Percentiles rank a stretch among this genome's conserved stretches.
phyloP scores from a whole-genome alignment of 176 grass and related monocot species.

The Zea luxurians region DNA sequence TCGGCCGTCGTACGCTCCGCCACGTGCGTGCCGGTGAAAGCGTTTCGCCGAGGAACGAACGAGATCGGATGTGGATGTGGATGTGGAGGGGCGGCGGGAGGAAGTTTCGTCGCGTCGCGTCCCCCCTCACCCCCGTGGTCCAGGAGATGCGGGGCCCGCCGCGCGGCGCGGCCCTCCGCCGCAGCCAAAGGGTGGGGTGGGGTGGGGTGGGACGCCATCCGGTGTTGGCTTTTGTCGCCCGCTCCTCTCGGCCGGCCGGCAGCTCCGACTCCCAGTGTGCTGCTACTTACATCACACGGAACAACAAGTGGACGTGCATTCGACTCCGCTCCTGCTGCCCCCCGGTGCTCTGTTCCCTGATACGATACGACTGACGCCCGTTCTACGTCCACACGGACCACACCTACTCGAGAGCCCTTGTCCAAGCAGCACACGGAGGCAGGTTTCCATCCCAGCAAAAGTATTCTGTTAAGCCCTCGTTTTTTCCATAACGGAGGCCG shows the following conservation, averaged over 20 bases:
- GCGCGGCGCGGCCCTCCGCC: not conserved
- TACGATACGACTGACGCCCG: too few species aligned
- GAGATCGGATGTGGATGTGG: not conserved
- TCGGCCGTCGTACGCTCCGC: not conserved
- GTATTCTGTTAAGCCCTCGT: not conserved
- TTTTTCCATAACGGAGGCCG: too few species aligned
- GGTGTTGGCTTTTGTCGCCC: not conserved
- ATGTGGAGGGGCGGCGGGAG: too few species aligned
- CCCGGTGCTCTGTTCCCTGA: too few species aligned
- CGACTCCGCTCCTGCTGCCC: not conserved
- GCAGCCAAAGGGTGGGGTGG: not conserved
- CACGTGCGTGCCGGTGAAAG: not conserved
- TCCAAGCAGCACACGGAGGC: not conserved
- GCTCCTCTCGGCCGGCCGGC: not conserved
- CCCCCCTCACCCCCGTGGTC: not conserved
- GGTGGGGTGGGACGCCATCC: not conserved
- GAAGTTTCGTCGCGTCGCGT: slow-evolving; percentile 17
- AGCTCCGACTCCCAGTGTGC: not conserved
- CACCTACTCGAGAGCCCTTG: too few species aligned
- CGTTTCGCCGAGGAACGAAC: not conserved
- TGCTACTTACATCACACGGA: too few species aligned
- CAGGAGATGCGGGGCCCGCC: not conserved
- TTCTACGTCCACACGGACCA: too few species aligned
- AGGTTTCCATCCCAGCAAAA: not conserved
- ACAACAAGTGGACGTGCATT: not conserved